Evolutionary conservation across 306 rosid genomes (phyloP).

Genomic region (Clitoria ternatea): DNA sequence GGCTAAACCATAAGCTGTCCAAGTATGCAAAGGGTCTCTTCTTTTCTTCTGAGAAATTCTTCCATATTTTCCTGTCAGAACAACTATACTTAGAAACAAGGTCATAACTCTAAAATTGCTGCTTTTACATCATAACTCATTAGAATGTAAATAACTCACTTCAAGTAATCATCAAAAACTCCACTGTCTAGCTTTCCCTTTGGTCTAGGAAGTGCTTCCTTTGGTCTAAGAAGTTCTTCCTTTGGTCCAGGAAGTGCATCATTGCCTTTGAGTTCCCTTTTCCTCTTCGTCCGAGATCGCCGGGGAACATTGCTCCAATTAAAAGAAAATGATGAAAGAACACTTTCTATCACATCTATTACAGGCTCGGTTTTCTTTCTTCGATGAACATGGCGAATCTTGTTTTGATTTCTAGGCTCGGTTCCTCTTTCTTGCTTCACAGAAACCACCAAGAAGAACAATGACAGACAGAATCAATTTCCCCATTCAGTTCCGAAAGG

Average conservation of each 20-base stretch:
- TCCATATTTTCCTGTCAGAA: slow-evolving; percentile 66
- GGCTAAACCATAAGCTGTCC: slow-evolving; percentile 69
- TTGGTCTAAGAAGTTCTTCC: slow-evolving; percentile 10
- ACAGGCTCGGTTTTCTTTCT: not conserved
- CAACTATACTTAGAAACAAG: slow-evolving; percentile 22
- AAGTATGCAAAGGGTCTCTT: slow-evolving; percentile 44
- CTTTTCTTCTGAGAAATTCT: slow-evolving; percentile 52
- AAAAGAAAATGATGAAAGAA: not conserved
- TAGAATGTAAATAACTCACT: slow-evolving; percentile 53
- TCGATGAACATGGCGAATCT: not conserved
- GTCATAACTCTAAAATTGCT: not conserved
- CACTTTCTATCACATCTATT: not conserved
- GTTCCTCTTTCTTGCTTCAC: slow-evolving; percentile 1
- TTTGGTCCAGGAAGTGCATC: not conserved
- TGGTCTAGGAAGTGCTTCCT: slow-evolving; percentile 17
- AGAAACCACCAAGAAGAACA: slow-evolving; percentile 16
- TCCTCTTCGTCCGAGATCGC: slow-evolving; percentile 30
- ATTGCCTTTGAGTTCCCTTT: slow-evolving; percentile 18
- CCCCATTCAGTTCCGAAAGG: not conserved
- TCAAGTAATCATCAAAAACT: slow-evolving; percentile 44
- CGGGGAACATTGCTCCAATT: slow-evolving; percentile 22
- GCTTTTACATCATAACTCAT: not conserved
- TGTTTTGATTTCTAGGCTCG: not conserved
- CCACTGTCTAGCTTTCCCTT: slow-evolving; percentile 43
- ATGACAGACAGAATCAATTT: slow-evolving; percentile 18